These are phyloP conservation scores for Neotropicomus parvogracilis DNA, from an alignment of 1,284 basidiomycete species.

Conservation along the genomic window DNA sequence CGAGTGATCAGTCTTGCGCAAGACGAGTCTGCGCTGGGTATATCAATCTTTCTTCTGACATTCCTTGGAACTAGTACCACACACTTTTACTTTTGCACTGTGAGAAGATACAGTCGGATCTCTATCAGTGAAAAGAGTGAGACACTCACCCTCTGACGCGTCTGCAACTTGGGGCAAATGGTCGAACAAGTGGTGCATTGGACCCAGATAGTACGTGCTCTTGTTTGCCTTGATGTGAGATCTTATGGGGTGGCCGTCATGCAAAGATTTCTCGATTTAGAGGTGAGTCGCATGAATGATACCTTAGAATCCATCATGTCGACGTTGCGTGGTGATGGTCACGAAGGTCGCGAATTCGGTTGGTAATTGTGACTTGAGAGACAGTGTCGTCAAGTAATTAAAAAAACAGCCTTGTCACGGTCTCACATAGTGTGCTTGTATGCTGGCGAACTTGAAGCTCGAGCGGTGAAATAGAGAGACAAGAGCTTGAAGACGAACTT, in stretches of 20 bases:
- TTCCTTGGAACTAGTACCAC: conserved; percentile 30
- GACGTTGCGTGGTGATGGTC: neutral
- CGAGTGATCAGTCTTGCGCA: neutral
- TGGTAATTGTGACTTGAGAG: no score
- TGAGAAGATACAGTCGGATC: conserved; percentile 25
- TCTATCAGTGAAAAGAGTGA: neutral
- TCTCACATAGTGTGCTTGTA: no score
- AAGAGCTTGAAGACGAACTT: no score
- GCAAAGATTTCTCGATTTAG: conserved; percentile 7
- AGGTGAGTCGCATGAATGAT: conserved; percentile 14
- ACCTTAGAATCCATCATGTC: conserved; percentile 1
- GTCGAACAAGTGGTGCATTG: conserved; percentile 21
- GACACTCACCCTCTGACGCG: conserved; percentile 10
- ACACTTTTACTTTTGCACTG: conserved; percentile 28
- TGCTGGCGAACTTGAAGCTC: neutral
- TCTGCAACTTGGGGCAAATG: conserved; percentile 12
- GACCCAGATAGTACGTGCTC: neutral
- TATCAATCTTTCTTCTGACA: conserved; percentile 23
- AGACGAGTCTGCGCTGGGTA: neutral
- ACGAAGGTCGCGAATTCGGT: no score
- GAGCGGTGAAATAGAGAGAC: no score
- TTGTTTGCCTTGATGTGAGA: conserved; percentile 11
- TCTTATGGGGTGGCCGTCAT: conserved; percentile 7
- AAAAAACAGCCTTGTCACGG: no score
- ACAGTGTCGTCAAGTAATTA: no score